Evolutionary conservation across 179 eudicot species (phyloP).

Genomic region (Beta corolliflora): DNA sequence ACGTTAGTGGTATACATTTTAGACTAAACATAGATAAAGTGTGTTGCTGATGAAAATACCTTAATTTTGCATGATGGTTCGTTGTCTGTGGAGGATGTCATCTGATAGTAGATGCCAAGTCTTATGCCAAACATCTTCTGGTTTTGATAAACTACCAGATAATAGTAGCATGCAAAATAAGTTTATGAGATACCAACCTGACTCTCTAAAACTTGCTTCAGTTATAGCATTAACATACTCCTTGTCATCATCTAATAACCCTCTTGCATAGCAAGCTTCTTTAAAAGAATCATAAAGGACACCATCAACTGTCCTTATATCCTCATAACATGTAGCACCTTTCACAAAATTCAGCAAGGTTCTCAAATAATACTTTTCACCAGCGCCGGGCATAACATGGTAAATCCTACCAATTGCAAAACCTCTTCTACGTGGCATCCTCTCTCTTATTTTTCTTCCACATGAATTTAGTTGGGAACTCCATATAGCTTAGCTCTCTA

Average conservation of each 20-base stretch:
- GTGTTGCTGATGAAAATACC: no score
- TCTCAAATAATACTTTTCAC: neutral
- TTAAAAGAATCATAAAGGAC: neutral
- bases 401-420: neutral
- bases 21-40: no score
- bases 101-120: conserved; percentile 4
- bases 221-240: conserved; percentile 15
- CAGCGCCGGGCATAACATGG: neutral
- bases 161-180: neutral
- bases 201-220: conserved; percentile 14
- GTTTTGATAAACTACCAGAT: neutral
- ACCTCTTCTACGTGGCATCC: neutral
- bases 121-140: neutral
- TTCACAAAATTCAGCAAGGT: neutral
- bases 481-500: neutral
- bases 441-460: neutral
- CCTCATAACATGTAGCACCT: conserved; percentile 1
- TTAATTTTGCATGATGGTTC: no score
- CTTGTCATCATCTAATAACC: conserved; percentile 24
- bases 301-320: neutral
- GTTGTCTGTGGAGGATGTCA: neutral
- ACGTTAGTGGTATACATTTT: no score
- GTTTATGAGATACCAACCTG: neutral
- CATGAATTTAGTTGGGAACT: neutral
- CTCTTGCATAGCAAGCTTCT: conserved; percentile 19